Conservation (phyloP, 495 filamentous ascomycete species). For the Cenococcum geophilum region DNA sequence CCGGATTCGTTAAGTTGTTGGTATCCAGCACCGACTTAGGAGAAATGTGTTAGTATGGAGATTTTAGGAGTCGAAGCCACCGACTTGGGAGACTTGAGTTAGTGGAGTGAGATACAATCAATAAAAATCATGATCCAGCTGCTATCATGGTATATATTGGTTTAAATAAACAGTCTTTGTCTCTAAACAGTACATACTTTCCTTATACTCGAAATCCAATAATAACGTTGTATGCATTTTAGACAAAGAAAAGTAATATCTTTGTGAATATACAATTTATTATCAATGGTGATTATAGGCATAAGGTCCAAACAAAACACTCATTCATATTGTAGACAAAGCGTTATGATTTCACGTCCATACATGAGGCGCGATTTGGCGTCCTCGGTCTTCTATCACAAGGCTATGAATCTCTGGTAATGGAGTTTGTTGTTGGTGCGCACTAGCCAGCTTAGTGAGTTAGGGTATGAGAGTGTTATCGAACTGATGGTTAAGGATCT, state of each 20-base stretch:
- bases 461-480: too few species aligned
- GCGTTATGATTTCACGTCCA: too few species aligned
- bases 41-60: not conserved
- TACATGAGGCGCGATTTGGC: too few species aligned
- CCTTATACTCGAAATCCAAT: not conserved
- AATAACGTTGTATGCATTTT: not conserved
- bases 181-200: not conserved
- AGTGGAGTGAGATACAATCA: not conserved
- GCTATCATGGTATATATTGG: not conserved
- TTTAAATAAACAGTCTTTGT: too few species aligned
- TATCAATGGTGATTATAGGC: not conserved
- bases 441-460: too few species aligned
- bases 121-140: not conserved
- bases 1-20: not conserved
- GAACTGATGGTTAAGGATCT: too few species aligned
- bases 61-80: not conserved
- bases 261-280: not conserved
- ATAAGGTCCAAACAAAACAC: too few species aligned
- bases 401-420: too few species aligned
- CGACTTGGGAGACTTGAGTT: not conserved
- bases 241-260: conserved; percentile 5
- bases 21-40: not conserved
- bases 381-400: too few species aligned
- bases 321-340: too few species aligned
- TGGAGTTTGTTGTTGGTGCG: too few species aligned